These are phyloP conservation scores for Prunus yedoensis DNA, from an alignment of 331 rosid species.

Conservation along the genomic window DNA sequence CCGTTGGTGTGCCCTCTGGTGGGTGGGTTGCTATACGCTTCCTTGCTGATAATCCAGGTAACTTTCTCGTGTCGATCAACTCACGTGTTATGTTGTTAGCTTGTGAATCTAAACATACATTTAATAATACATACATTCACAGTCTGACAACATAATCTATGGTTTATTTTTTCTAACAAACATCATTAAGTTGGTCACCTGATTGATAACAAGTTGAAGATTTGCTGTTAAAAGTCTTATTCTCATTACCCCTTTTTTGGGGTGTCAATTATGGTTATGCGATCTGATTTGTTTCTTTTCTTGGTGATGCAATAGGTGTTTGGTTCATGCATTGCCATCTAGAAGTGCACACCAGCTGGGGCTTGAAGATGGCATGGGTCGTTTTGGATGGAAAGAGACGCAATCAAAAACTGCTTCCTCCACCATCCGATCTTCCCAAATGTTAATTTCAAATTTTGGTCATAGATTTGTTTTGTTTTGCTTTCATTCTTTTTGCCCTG, in stretches of 20 bases:
- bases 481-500: neutral
- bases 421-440: constrained; percentile 84
- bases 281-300: neutral
- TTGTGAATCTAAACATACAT: neutral
- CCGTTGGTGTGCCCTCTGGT: constrained; percentile 70
- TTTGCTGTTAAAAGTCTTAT: too few species aligned
- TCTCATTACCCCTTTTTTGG: neutral
- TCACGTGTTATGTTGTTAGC: neutral
- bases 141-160: too few species aligned
- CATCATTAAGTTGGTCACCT: neutral
- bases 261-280: neutral
- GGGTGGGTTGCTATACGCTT: constrained; percentile 87
- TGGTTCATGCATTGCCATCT: constrained; percentile 90
- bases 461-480: neutral
- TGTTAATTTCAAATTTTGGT: constrained; percentile 35
- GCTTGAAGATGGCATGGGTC: constrained; percentile 84
- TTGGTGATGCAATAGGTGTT: constrained; percentile 42
- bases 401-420: constrained; percentile 76
- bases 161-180: neutral
- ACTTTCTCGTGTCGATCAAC: neutral
- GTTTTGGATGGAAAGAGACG: constrained; percentile 65
- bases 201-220: neutral
- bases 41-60: constrained; percentile 80
- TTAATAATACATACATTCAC: neutral
- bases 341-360: constrained; percentile 91